A percentile compares a stretch with the other conserved stretches of the same genome.
Evolutionary conservation across 352 stramenopile genomes (phyloP).

Genomic region (Globisporangium megalacanthum): DNA sequence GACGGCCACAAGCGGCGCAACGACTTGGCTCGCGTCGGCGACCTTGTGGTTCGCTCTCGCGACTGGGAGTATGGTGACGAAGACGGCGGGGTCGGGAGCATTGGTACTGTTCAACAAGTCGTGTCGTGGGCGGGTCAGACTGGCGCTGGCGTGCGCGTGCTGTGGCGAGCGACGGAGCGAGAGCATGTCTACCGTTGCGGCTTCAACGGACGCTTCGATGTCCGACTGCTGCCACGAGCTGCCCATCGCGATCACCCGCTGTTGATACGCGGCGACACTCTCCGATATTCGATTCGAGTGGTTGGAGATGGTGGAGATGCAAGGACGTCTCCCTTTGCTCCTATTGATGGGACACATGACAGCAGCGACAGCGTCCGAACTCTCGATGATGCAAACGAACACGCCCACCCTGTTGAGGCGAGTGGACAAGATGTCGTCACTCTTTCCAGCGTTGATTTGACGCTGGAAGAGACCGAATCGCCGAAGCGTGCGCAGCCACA

Average conservation of each 20-base stretch:
- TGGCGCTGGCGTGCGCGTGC: conserved; percentile 51
- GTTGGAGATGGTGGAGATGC: conserved; percentile 1
- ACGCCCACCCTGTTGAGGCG: too few relatives aligned
- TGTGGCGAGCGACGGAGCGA: conserved; percentile 34
- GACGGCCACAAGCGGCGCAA: conserved; percentile 23
- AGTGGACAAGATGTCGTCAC: background rate
- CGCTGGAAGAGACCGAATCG: background rate
- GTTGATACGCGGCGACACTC: conserved; percentile 33
- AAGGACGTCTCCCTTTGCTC: background rate
- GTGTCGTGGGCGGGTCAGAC: conserved; percentile 41
- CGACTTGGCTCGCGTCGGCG: conserved; percentile 27
- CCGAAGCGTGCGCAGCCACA: background rate
- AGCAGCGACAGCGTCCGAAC: too few relatives aligned
- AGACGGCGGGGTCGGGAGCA: conserved; percentile 53
- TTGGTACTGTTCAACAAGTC: conserved; percentile 51
- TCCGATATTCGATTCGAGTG: conserved; percentile 31
- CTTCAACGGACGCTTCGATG: conserved; percentile 51
- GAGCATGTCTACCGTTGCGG: conserved; percentile 60
- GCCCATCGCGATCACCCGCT: conserved; percentile 25
- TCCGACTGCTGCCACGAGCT: conserved; percentile 25
- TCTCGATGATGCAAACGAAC: too few relatives aligned
- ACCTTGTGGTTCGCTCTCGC: conserved; percentile 49
- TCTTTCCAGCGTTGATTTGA: background rate
- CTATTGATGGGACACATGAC: conserved; percentile 14
- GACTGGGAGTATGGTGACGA: conserved; percentile 76